Percentiles rank a stretch among this genome's conserved stretches.
These are phyloP conservation scores for Spergularia marina DNA, from an alignment of 148 eudicot species.

Conservation along the genomic window DNA sequence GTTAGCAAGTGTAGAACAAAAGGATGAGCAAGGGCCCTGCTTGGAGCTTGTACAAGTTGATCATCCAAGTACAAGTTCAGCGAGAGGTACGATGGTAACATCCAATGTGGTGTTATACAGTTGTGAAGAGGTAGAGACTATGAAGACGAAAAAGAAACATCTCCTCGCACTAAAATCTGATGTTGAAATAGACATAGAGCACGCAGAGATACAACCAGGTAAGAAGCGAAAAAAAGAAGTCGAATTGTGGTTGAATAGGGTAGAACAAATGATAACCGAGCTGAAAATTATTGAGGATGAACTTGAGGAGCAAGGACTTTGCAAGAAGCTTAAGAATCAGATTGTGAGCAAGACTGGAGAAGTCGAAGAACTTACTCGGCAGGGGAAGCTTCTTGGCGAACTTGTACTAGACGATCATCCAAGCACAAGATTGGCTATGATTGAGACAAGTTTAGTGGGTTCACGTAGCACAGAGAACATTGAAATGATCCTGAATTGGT, in stretches of 20 bases:
- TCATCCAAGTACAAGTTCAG: too few species aligned
- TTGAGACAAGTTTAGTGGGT: constrained; percentile 4
- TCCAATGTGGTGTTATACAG: too few species aligned
- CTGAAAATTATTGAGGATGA: not conserved
- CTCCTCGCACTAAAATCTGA: constrained; percentile 11
- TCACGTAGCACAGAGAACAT: not conserved
- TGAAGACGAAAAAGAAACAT: not conserved
- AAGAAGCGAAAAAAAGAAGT: constrained; percentile 11
- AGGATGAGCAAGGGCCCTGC: too few species aligned
- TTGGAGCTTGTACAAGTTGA: too few species aligned
- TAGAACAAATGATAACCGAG: not conserved
- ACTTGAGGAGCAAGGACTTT: not conserved
- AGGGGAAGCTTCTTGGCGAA: not conserved
- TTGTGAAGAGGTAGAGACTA: not conserved
- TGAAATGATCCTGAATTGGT: not conserved
- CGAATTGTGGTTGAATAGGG: not conserved
- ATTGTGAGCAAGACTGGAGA: not conserved
- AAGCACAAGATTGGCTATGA: constrained; percentile 5
- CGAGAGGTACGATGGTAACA: too few species aligned
- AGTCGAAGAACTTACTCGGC: constrained; percentile 11
- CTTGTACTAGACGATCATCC: not conserved
- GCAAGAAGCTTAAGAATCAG: not conserved
- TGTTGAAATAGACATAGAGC: not conserved
- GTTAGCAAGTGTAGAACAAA: too few species aligned
- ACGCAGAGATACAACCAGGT: constrained; percentile 18